Conservation (phyloP, 2,329 filamentous ascomycete species). For the Trichoderma lentiforme region DNA sequence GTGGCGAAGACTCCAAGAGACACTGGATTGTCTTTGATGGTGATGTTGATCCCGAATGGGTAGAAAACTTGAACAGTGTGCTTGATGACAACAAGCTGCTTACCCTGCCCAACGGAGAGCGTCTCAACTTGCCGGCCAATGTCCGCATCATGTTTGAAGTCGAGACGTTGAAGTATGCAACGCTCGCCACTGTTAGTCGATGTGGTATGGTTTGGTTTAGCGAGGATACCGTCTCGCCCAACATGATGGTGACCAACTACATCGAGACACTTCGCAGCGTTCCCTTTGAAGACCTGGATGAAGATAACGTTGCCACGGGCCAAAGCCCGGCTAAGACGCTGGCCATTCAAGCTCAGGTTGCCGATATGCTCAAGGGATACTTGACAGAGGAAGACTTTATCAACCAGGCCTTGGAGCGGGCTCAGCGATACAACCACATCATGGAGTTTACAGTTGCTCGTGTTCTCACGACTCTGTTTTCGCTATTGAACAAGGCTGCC, state of each 20-base stretch:
- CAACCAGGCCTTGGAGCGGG: slow-evolving; percentile 69
- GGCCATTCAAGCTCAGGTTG: slow-evolving; percentile 73
- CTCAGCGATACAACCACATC: slow-evolving; percentile 83
- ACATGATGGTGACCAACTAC: slow-evolving; percentile 92
- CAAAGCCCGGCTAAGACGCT: slow-evolving; percentile 76
- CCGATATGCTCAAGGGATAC: slow-evolving; percentile 72
- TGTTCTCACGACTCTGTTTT: slow-evolving; percentile 90
- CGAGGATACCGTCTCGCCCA: slow-evolving; percentile 89
- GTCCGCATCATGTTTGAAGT: slow-evolving; percentile 99
- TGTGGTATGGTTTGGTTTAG: slow-evolving; percentile 99
- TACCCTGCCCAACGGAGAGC: slow-evolving; percentile 95
- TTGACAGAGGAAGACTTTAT: slow-evolving; percentile 80
- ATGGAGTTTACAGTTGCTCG: slow-evolving; percentile 97
- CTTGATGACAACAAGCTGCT: slow-evolving; percentile 98
- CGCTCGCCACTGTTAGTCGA: slow-evolving; percentile 95
- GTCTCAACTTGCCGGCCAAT: slow-evolving; percentile 88
- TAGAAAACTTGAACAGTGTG: slow-evolving; percentile 99
- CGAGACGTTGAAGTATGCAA: slow-evolving; percentile 95
- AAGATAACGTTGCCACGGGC: slow-evolving; percentile 76
- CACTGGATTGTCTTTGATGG: slow-evolving; percentile 99
- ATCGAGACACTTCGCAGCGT: slow-evolving; percentile 77
- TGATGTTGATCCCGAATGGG: slow-evolving; percentile 98
- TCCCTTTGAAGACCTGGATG: slow-evolving; percentile 91
- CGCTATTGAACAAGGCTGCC: slow-evolving; percentile 89
- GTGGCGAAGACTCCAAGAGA: slow-evolving; percentile 92